A percentile compares a stretch with the other conserved stretches of the same genome.
These are phyloP conservation scores for Apostasia ramifera DNA, from an alignment of 106 monocot genomes.

Conservation along the genomic window DNA sequence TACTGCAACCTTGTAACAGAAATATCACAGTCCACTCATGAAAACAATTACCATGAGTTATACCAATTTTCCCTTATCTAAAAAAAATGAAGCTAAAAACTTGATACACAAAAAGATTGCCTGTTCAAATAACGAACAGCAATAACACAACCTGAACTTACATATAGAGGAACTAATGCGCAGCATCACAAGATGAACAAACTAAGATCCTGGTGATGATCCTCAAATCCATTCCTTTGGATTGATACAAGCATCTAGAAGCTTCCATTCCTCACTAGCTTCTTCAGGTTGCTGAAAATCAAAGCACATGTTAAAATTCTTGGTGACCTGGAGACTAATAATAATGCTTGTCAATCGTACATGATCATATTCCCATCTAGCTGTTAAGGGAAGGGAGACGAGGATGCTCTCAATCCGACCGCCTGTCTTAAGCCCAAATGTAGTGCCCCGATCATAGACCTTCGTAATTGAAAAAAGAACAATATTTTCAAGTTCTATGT, in stretches of 20 bases:
- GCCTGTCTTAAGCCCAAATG: slow-evolving; percentile 97
- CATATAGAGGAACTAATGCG: neutral
- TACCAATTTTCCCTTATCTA: no score
- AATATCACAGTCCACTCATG: no score
- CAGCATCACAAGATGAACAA: neutral
- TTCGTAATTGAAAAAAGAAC: slow-evolving; percentile 15
- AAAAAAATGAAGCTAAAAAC: no score
- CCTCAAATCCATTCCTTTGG: slow-evolving; percentile 74
- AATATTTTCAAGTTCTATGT: neutral
- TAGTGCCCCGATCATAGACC: slow-evolving; percentile 99
- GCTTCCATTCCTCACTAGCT: slow-evolving; percentile 88
- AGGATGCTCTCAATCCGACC: slow-evolving; percentile 99
- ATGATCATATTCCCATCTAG: slow-evolving; percentile 97
- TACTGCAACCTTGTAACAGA: no score
- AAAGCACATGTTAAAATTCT: neutral
- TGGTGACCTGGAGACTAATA: neutral
- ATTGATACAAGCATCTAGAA: slow-evolving; percentile 81
- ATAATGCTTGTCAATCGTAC: slow-evolving; percentile 29
- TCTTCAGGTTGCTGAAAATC: slow-evolving; percentile 52
- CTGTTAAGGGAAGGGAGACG: slow-evolving; percentile 91
- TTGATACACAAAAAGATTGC: no score
- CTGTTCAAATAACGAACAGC: no score
- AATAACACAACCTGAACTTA: no score
- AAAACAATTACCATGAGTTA: no score
- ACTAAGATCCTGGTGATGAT: neutral